phyloP scores from a whole-genome alignment of 768 basidiomycete species.

The Suillus plorans region DNA sequence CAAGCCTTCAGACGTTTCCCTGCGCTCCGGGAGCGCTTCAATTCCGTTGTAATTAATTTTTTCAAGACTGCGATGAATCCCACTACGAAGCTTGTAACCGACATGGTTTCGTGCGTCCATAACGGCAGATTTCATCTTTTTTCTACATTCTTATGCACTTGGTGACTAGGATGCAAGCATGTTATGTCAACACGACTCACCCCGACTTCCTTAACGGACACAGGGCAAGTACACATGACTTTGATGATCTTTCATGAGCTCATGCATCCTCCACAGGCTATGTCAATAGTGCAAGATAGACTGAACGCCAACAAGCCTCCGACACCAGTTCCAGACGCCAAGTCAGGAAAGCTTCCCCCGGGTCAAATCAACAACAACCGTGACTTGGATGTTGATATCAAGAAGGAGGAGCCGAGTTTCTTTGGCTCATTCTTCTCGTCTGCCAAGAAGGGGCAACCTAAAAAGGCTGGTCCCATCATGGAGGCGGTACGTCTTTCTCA shows the following conservation, averaged over 20 bases:
- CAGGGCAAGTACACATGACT: constrained; percentile 46
- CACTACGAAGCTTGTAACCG: constrained; percentile 90
- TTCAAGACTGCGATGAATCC: constrained; percentile 94
- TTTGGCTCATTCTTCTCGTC: constrained; percentile 94
- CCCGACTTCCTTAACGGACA: constrained; percentile 98
- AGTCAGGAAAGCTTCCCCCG: constrained; percentile 60
- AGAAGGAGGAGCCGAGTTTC: constrained; percentile 90
- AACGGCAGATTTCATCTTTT: background rate
- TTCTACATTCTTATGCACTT: constrained; percentile 4
- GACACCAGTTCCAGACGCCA: constrained; percentile 55
- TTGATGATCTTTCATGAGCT: background rate
- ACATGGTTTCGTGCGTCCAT: constrained; percentile 81
- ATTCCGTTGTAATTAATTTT: constrained; percentile 92
- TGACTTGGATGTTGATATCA: constrained; percentile 88
- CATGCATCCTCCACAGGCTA: constrained; percentile 54
- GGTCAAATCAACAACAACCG: constrained; percentile 86
- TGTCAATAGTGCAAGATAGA: constrained; percentile 82
- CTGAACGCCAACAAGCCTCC: constrained; percentile 81
- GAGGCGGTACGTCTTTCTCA: constrained; percentile 45
- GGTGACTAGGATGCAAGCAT: constrained; percentile 85
- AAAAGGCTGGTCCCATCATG: constrained; percentile 60
- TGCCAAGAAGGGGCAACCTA: constrained; percentile 57
- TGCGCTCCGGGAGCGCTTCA: constrained; percentile 95
- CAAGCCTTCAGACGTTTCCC: constrained; percentile 96
- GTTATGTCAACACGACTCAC: constrained; percentile 98